These are phyloP conservation scores for Synchytrium microbalum DNA, from an alignment of 371 early-diverging fungal genomes.

Conservation along the genomic window DNA sequence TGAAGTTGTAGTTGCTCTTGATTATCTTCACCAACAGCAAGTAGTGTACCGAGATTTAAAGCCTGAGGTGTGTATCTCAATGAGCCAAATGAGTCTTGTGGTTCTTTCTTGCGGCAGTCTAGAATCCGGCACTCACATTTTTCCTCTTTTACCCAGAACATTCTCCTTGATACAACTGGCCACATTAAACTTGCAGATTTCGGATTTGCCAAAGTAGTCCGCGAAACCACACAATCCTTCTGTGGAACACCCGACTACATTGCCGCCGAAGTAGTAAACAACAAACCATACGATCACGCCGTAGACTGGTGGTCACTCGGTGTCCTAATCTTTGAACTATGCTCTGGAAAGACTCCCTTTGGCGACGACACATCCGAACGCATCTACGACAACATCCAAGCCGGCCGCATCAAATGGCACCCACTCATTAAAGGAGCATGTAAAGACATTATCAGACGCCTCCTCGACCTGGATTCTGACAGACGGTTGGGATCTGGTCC, in stretches of 20 bases:
- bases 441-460: slow-evolving; percentile 34
- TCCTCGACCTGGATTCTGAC: slow-evolving; percentile 49
- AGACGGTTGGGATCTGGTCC: slow-evolving; percentile 41
- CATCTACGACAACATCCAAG: slow-evolving; percentile 53
- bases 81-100: not conserved
- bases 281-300: slow-evolving; percentile 48
- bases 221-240: slow-evolving; percentile 47
- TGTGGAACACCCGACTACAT: slow-evolving; percentile 71
- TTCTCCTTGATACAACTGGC: slow-evolving; percentile 54
- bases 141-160: slow-evolving; percentile 37
- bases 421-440: slow-evolving; percentile 31
- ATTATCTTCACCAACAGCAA: slow-evolving; percentile 44
- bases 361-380: slow-evolving; percentile 43
- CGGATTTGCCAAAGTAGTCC: slow-evolving; percentile 55
- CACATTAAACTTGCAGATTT: slow-evolving; percentile 64
- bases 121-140: not conserved
- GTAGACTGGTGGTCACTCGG: slow-evolving; percentile 81
- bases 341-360: slow-evolving; percentile 58
- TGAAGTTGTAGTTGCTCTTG: slow-evolving; percentile 45
- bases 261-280: slow-evolving; percentile 63
- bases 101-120: not conserved
- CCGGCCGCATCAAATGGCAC: slow-evolving; percentile 47
- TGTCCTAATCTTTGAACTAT: slow-evolving; percentile 67
- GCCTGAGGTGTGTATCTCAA: slow-evolving; percentile 31
- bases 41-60: slow-evolving; percentile 52